phyloP scores from a whole-genome alignment of 352 stramenopile species.

The Globisporangium canariense region DNA sequence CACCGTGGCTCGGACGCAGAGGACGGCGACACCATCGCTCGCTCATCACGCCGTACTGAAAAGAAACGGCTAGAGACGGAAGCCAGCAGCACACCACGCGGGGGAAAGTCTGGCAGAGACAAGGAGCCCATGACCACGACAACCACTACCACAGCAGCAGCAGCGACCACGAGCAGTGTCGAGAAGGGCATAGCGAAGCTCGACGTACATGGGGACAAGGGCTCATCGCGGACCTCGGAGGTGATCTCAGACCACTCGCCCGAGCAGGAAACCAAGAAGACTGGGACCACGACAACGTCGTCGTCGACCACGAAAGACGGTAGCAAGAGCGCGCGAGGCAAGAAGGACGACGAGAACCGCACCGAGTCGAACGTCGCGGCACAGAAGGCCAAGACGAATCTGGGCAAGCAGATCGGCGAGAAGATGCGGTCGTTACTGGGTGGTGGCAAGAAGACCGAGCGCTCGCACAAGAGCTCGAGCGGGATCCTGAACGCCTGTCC shows the following conservation, averaged over 20 bases:
- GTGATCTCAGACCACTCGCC: slow-evolving; percentile 17
- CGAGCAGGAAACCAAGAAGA: slow-evolving; percentile 18
- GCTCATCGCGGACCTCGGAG: slow-evolving; percentile 15
- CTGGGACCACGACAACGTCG: not conserved
- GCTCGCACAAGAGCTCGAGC: slow-evolving; percentile 58
- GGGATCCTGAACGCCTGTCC: slow-evolving; percentile 80
- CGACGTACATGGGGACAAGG: slow-evolving; percentile 25
- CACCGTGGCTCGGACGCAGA: slow-evolving; percentile 28
- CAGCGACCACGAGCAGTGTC: not conserved
- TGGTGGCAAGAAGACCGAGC: slow-evolving; percentile 66
- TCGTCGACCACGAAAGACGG: slow-evolving; percentile 2
- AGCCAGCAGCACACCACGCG: not conserved
- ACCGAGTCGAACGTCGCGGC: slow-evolving; percentile 27
- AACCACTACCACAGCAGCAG: not conserved
- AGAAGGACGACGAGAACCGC: slow-evolving; percentile 58
- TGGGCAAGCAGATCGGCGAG: slow-evolving; percentile 78
- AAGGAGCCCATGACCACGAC: not conserved
- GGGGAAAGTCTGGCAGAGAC: not conserved
- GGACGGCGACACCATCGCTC: slow-evolving; percentile 20
- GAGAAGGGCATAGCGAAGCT: slow-evolving; percentile 39
- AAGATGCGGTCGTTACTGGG: slow-evolving; percentile 80
- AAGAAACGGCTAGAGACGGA: slow-evolving; percentile 15
- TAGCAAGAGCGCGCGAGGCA: slow-evolving; percentile 18
- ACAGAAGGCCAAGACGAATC: slow-evolving; percentile 35
- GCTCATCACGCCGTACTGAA: slow-evolving; percentile 23